Percentiles rank a stretch among this genome's conserved stretches.
These are phyloP conservation scores for Ascoidea rubescens DNA, from an alignment of 805 yeast species.

Conservation along the genomic window DNA sequence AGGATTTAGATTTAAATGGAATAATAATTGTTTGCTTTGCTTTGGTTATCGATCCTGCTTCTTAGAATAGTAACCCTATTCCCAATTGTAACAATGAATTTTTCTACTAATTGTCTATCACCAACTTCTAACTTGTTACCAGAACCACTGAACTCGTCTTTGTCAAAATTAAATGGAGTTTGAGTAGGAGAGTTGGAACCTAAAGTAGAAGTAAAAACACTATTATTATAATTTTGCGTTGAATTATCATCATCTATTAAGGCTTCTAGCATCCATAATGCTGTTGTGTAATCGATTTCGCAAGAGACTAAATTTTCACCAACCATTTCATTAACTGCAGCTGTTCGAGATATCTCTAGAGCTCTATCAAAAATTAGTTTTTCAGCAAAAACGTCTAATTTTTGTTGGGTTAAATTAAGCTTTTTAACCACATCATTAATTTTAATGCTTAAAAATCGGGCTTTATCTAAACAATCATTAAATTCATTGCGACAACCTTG, in stretches of 20 bases:
- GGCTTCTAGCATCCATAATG: constrained; percentile 93
- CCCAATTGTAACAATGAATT: constrained; percentile 72
- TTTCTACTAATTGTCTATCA: constrained; percentile 64
- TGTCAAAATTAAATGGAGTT: constrained; percentile 5
- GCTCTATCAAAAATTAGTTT: constrained; percentile 87
- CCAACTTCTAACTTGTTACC: constrained; percentile 47
- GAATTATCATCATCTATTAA: constrained; percentile 37
- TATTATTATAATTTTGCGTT: background rate
- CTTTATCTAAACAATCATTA: constrained; percentile 80
- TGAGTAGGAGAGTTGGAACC: background rate
- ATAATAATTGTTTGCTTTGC: background rate
- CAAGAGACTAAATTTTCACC: constrained; percentile 65
- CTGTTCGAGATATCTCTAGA: constrained; percentile 79
- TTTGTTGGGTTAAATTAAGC: constrained; percentile 9
- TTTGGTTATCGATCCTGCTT: constrained; percentile 30
- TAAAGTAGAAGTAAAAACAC: background rate
- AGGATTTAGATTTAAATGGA: too few species aligned
- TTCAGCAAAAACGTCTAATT: constrained; percentile 45
- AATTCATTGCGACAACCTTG: constrained; percentile 88
- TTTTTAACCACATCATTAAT: constrained; percentile 29
- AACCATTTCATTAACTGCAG: constrained; percentile 77
- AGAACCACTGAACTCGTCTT: constrained; percentile 18
- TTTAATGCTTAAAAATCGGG: constrained; percentile 58
- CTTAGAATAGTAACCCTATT: constrained; percentile 62
- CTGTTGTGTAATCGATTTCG: constrained; percentile 79